Evolutionary conservation across 139 green algal genomes (phyloP).

Genomic region (Coccomyxa sp.): DNA sequence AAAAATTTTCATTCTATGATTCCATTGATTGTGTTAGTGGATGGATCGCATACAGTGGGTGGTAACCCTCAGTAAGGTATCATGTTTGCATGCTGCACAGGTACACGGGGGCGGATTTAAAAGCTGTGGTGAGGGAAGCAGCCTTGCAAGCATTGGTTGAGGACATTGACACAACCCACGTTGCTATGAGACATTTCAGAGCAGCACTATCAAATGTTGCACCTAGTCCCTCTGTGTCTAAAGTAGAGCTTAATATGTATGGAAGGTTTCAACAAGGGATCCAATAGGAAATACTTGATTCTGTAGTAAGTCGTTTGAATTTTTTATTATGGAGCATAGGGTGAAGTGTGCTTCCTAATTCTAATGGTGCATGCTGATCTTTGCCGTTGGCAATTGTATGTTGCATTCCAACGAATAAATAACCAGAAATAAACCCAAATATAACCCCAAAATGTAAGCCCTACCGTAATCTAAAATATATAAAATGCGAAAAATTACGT

Average conservation of each 20-base stretch:
- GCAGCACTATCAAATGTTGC: slow-evolving; percentile 15
- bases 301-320: too few species aligned
- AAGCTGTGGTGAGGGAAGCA: slow-evolving; percentile 53
- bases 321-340: too few species aligned
- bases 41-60: background rate
- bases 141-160: slow-evolving; percentile 58
- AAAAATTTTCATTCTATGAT: background rate
- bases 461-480: too few species aligned
- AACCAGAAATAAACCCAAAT: too few species aligned
- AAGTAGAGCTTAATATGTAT: background rate
- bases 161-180: slow-evolving; percentile 31
- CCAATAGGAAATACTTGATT: background rate
- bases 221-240: background rate
- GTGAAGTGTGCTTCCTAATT: too few species aligned
- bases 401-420: too few species aligned
- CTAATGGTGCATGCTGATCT: too few species aligned
- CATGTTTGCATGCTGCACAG: slow-evolving; percentile 10
- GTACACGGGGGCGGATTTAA: slow-evolving; percentile 68
- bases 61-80: too few species aligned
- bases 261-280: background rate
- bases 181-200: slow-evolving; percentile 37
- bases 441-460: too few species aligned
- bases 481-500: too few species aligned
- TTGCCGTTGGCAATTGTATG: too few species aligned
- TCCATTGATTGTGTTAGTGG: background rate